Evolutionary conservation across 1,284 basidiomycete genomes (phyloP), one percentile per base, ranked within the genome.

Genomic region (Takashimella tepidaria): DNA sequence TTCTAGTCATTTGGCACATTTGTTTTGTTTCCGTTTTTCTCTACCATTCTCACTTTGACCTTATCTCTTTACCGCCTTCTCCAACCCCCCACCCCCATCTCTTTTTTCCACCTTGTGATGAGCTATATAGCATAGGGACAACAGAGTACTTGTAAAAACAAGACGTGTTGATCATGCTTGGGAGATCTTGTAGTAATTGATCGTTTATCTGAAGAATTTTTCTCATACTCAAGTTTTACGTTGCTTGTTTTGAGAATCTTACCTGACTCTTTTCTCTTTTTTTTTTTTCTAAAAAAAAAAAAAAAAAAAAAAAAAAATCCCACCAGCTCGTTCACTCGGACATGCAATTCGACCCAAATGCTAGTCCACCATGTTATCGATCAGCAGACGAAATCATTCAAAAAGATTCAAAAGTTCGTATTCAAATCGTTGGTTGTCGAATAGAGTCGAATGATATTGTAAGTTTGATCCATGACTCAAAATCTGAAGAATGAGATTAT

Each of bases 371-470:
- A 3, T 92, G 87, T 6, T 92, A 89, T 69, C 87, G 87, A 46
- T 92, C 89, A 0, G 87, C 90, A 53, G 89, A 92, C 56, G 88
- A 91, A 80, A 86, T 88, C 62, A 97, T 95, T 66, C 89, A 95
- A 72, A 96, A 95, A 75, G 91, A 91, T 60, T 89, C 89, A 0
- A 85, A 86, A 56, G 87, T 98, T 31, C 84, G 95, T 40, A 81
- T 98, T 76, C 95, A 97, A 76, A 92, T 98, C 51, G 92, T 98
- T 16, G 95, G 95, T 25, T 96, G 92, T 25, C 84, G 95, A 67
- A 89, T 97, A 6, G 95, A 98, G 71, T 93, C 93, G 20, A 97
- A 92, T 23, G 93, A 98, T 74, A 97, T 98, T 66, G 91, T 92
- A 70, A 64, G 87, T 82, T 16, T 16, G 13, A 54, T 45, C 12